Evolutionary conservation across 1,284 basidiomycete species (phyloP).

Genomic region (Trametes polyzona): DNA sequence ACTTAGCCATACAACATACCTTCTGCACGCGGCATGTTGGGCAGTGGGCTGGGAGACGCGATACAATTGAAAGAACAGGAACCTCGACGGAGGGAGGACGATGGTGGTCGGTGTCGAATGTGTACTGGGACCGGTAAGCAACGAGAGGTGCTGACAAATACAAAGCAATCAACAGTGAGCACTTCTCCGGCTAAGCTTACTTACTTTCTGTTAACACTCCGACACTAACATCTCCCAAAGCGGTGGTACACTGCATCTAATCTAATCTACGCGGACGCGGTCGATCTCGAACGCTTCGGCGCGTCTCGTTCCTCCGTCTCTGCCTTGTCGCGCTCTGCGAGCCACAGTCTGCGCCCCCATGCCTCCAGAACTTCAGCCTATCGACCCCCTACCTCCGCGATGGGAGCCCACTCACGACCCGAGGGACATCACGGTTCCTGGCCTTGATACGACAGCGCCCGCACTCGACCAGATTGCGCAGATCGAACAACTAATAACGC

Average conservation of each 20-base stretch:
- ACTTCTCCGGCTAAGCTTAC: not conserved
- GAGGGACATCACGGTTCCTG: constrained; percentile 67
- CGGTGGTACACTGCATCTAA: not conserved
- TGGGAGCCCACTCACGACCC: constrained; percentile 72
- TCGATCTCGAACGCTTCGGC: constrained; percentile 5
- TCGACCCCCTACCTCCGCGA: constrained; percentile 42
- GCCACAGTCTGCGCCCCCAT: not conserved
- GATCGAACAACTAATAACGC: constrained; percentile 93
- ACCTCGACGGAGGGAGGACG: not conserved
- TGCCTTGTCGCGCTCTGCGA: not conserved
- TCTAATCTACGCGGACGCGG: constrained; percentile 12
- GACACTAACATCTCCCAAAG: too few species aligned
- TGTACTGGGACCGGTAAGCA: not conserved
- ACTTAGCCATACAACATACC: constrained; percentile 43
- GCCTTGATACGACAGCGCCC: constrained; percentile 75
- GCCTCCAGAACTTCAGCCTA: constrained; percentile 27
- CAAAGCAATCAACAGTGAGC: not conserved
- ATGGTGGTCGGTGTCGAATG: constrained; percentile 1
- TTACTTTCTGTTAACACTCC: not conserved
- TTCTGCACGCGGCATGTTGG: constrained; percentile 79
- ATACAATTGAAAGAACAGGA: not conserved
- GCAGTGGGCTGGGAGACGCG: constrained; percentile 8
- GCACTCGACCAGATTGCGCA: constrained; percentile 89
- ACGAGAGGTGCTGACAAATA: not conserved
- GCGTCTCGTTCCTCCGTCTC: constrained; percentile 19